Percentiles rank a stretch among this genome's conserved stretches.
These are phyloP conservation scores for Trichomonascaceae sp. DNA, from an alignment of 1,139 yeast species.

Conservation along the genomic window DNA sequence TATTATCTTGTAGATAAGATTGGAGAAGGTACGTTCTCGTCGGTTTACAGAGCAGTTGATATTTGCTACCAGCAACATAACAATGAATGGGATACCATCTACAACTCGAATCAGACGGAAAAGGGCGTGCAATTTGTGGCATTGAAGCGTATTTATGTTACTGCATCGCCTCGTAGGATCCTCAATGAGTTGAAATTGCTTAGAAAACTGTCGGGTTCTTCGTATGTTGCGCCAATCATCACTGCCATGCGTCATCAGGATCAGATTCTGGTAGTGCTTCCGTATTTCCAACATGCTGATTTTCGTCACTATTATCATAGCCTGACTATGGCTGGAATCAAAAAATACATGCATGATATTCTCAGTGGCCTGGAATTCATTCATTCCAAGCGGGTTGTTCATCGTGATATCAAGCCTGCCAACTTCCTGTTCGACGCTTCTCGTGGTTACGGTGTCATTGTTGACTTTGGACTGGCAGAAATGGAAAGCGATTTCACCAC, in stretches of 20 bases:
- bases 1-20: slow-evolving; percentile 74
- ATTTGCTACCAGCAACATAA: slow-evolving; percentile 28
- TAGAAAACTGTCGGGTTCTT: slow-evolving; percentile 59
- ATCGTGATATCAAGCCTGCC: slow-evolving; percentile 77
- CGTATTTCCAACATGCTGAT: slow-evolving; percentile 87
- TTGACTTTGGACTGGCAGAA: slow-evolving; percentile 92
- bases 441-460: slow-evolving; percentile 73
- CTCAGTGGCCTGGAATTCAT: slow-evolving; percentile 70
- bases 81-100: slow-evolving; percentile 23
- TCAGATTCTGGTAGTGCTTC: slow-evolving; percentile 87
- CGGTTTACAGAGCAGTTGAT: slow-evolving; percentile 86
- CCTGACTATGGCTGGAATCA: slow-evolving; percentile 71
- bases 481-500: slow-evolving; percentile 23
- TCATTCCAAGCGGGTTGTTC: slow-evolving; percentile 71
- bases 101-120: slow-evolving; percentile 2
- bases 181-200: slow-evolving; percentile 77
- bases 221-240: slow-evolving; percentile 77
- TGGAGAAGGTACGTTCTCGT: slow-evolving; percentile 93
- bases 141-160: slow-evolving; percentile 85
- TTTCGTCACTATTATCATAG: slow-evolving; percentile 66
- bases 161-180: slow-evolving; percentile 89
- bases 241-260: slow-evolving; percentile 85
- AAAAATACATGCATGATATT: slow-evolving; percentile 72
- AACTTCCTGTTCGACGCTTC: slow-evolving; percentile 77
- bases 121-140: slow-evolving; percentile 62